These are phyloP conservation scores for Penicillium olsonii DNA, from an alignment of 2,329 filamentous ascomycete genomes.

Conservation along the genomic window DNA sequence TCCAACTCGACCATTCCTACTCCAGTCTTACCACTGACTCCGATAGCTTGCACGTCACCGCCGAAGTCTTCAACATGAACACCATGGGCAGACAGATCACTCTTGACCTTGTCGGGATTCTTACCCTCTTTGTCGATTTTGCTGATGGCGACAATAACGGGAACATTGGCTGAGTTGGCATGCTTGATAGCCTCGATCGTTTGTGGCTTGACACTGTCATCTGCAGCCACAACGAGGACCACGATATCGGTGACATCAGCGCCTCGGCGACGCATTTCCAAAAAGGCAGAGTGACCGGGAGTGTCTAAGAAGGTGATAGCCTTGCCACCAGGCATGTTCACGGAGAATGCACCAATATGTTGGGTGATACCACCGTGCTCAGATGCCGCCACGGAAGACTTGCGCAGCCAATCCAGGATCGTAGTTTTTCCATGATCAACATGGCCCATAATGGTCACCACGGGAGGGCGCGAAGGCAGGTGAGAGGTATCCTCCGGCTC, in stretches of 20 bases:
- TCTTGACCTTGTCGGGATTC: slow-evolving; percentile 79
- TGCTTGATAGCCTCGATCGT: slow-evolving; percentile 96
- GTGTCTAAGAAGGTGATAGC: slow-evolving; percentile 96
- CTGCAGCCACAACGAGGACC: slow-evolving; percentile 90
- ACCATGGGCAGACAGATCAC: slow-evolving; percentile 78
- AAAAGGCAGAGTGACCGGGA: slow-evolving; percentile 91
- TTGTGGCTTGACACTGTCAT: slow-evolving; percentile 97
- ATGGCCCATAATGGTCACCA: slow-evolving; percentile 99
- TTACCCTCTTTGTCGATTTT: slow-evolving; percentile 90
- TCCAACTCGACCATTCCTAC: slow-evolving; percentile 88
- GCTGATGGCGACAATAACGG: slow-evolving; percentile 96
- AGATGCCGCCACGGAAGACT: slow-evolving; percentile 84
- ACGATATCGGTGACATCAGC: slow-evolving; percentile 97
- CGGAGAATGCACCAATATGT: slow-evolving; percentile 96
- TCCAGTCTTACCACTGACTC: slow-evolving; percentile 91
- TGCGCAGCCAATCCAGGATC: slow-evolving; percentile 87
- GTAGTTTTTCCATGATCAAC: slow-evolving; percentile 99
- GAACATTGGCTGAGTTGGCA: slow-evolving; percentile 80
- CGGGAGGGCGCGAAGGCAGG: slow-evolving; percentile 77
- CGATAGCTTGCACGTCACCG: slow-evolving; percentile 89
- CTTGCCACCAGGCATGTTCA: slow-evolving; percentile 81
- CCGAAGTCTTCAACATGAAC: slow-evolving; percentile 94
- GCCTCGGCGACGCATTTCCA: slow-evolving; percentile 92
- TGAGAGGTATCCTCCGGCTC: slow-evolving; percentile 65
- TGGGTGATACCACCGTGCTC: slow-evolving; percentile 98